phyloP scores from a whole-genome alignment of 1,284 basidiomycete genomes.

The Flammula alnicola region DNA sequence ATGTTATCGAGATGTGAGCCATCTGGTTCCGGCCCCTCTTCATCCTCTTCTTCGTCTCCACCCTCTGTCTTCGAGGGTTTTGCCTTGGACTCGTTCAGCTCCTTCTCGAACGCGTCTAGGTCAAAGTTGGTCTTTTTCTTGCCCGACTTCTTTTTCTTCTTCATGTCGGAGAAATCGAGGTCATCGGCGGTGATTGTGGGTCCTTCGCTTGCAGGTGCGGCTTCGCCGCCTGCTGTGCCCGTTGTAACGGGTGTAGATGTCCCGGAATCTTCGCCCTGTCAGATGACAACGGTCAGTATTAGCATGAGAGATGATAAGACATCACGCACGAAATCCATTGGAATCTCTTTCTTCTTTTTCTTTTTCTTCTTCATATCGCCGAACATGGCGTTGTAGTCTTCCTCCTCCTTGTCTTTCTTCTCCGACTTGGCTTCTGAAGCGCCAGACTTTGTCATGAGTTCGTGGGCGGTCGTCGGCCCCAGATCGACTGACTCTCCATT shows the following conservation, averaged over 20 bases:
- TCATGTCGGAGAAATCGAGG: conserved; percentile 83
- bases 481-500: conserved; percentile 74
- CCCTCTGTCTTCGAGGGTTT: conserved; percentile 58
- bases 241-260: conserved; percentile 58
- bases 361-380: conserved; percentile 92
- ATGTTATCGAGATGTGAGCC: conserved; percentile 69
- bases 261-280: conserved; percentile 64
- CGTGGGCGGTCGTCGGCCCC: conserved; percentile 74
- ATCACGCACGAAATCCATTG: conserved; percentile 75
- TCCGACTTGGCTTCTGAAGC: conserved; percentile 46
- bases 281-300: conserved; percentile 6
- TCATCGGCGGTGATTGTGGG: conserved; percentile 53
- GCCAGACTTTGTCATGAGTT: no score
- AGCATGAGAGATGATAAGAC: conserved; percentile 13
- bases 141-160: conserved; percentile 83
- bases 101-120: conserved; percentile 90
- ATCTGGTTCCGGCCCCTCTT: conserved; percentile 62
- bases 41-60: conserved; percentile 62
- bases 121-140: conserved; percentile 79
- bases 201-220: conserved; percentile 41
- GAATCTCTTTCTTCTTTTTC: conserved; percentile 91
- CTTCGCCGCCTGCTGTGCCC: no score
- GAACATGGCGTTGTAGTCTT: conserved; percentile 84
- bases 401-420: conserved; percentile 60
- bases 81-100: conserved; percentile 74